phyloP scores from a whole-genome alignment of 805 yeast genomes.

The Priceomyces melissophilus region DNA sequence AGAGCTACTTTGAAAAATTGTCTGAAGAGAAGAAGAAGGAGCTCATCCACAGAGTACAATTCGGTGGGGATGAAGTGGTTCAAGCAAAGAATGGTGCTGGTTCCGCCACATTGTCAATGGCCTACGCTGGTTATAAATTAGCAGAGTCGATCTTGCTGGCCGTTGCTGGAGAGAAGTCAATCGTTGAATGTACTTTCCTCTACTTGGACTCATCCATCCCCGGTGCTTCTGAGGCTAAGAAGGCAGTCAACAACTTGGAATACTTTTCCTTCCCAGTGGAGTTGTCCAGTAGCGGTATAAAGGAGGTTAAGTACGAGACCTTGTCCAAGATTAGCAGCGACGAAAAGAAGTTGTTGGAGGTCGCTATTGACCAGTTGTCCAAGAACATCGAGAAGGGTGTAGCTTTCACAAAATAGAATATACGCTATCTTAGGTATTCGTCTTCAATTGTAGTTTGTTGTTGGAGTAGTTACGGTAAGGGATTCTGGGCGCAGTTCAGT shows the following conservation, averaged over 20 bases:
- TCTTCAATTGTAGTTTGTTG: too few species aligned
- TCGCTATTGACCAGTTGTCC: slow-evolving; percentile 52
- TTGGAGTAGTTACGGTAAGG: too few species aligned
- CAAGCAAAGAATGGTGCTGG: slow-evolving; percentile 84
- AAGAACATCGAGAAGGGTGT: slow-evolving; percentile 60
- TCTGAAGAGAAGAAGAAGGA: slow-evolving; percentile 62
- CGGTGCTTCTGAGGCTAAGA: slow-evolving; percentile 51
- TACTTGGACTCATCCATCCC: slow-evolving; percentile 46
- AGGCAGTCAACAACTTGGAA: slow-evolving; percentile 40
- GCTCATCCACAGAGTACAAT: slow-evolving; percentile 85
- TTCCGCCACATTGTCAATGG: slow-evolving; percentile 83
- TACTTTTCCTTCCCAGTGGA: slow-evolving; percentile 65
- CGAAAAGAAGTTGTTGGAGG: slow-evolving; percentile 54
- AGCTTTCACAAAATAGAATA: slow-evolving; percentile 36
- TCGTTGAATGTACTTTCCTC: slow-evolving; percentile 50
- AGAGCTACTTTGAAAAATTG: slow-evolving; percentile 34
- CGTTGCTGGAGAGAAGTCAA: slow-evolving; percentile 26
- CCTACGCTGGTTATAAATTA: slow-evolving; percentile 77
- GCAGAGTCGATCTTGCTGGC: slow-evolving; percentile 64
- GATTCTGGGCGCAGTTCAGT: too few species aligned
- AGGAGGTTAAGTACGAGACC: slow-evolving; percentile 51
- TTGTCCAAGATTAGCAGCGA: slow-evolving; percentile 45
- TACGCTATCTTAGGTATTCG: too few species aligned
- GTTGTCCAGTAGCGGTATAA: slow-evolving; percentile 53
- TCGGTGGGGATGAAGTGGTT: slow-evolving; percentile 88